phyloP scores from a whole-genome alignment of 148 eudicot species.

The Fagopyrum tataricum region DNA sequence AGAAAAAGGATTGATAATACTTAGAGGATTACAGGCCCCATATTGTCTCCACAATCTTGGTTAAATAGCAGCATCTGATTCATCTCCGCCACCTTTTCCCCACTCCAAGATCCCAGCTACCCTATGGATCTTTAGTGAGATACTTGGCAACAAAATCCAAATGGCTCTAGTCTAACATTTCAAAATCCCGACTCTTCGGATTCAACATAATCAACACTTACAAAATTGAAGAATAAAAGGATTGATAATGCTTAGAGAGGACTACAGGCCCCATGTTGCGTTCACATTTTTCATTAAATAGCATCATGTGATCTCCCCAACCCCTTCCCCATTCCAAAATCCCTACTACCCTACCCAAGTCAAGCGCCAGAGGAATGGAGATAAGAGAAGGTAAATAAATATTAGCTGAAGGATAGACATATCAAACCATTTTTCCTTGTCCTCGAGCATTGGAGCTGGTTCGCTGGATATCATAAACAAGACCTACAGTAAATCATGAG shows the following conservation, averaged over 20 bases:
- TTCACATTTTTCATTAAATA: not conserved
- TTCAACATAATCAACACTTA: no score
- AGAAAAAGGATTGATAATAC: no score
- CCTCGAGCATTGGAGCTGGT: conserved; percentile 99
- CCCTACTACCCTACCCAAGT: not conserved
- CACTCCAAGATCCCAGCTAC: no score
- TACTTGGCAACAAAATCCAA: no score
- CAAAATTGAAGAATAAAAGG: no score
- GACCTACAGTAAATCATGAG: conserved; percentile 39
- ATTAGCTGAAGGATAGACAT: not conserved
- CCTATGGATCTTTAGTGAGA: no score
- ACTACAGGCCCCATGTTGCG: not conserved
- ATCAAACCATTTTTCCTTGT: conserved; percentile 92
- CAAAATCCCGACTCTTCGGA: no score
- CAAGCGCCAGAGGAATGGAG: not conserved
- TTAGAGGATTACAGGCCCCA: no score
- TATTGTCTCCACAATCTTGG: no score
- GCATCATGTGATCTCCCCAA: not conserved
- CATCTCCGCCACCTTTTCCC: no score
- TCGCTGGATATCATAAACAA: conserved; percentile 96
- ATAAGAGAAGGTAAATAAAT: not conserved
- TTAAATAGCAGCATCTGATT: no score
- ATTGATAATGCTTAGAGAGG: conserved; percentile 8
- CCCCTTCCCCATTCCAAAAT: not conserved
- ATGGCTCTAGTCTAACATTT: no score